Base-by-base conservation (phyloP, 129 eudicot species). In the Helianthus annuus region DNA sequence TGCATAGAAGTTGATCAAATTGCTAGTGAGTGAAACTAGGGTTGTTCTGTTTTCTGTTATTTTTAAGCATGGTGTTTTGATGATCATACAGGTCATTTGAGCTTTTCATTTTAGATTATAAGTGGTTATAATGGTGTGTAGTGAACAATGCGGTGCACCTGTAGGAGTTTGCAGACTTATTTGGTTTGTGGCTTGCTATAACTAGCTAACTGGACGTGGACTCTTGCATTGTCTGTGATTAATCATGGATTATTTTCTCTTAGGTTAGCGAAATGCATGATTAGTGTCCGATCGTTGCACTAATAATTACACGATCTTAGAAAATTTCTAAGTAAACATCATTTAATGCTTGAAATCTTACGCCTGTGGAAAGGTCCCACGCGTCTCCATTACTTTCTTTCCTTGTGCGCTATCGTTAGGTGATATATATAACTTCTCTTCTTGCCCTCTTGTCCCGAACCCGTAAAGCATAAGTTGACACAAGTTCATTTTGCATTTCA, bases 41-140 rank as follows among this genome's bases (percentile, higher is more conserved):
- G 65, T 72, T 52, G 75, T 54, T 68, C 71, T 76, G 78, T 74
- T 74, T 63, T 63, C 52, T 64, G 64, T 17, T 74, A 42, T 22
- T 16, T 64, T 72, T 38, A 12, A 39, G 42, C 44, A 11, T 22
- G 78, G 16, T 13, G 58, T 48, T 71, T 83, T 61, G 14, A 45
- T 14, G 40, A 13, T 67, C 55, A 13, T 63, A 66, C 55, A 15
- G 42, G 40, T 80, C 39, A 53, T 54, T 24, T 40, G 68, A 46
- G 80, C 70, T 71, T 40, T 24, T 74, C 5, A 1, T 46, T 24
- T 76, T 51, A 42, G 71, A 52, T 42, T 55, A 48, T 65, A 68
- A 77, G 71, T 64, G 81, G 40, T 7, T 38, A 74, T 73, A 48
- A 10, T 45, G 42, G 24, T 29, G 19, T 40, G 46, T 60, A 27